Evolutionary conservation across 257 asterid species (phyloP).

Genomic region (Nicotiana knightiana): DNA sequence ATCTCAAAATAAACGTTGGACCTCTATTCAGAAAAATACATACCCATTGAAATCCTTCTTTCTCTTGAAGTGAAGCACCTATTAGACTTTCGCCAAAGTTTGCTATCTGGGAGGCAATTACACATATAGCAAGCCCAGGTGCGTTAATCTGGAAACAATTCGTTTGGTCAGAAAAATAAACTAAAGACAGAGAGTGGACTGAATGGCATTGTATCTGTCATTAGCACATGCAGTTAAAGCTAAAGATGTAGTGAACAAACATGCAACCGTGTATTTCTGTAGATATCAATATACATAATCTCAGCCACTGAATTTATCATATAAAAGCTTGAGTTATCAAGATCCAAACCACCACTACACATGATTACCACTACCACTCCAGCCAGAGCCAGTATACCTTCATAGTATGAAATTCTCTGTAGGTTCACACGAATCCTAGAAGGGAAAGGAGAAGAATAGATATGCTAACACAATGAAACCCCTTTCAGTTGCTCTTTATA

Average conservation of each 20-base stretch:
- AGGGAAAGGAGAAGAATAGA: not conserved
- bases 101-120: conserved; percentile 92
- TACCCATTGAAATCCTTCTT: conserved; percentile 56
- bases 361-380: not conserved
- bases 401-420: not conserved
- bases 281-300: not conserved
- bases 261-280: not conserved
- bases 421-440: not conserved
- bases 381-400: not conserved
- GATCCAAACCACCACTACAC: not conserved
- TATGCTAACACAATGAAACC: not conserved
- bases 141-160: conserved; percentile 40
- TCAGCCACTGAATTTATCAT: not conserved
- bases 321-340: not conserved
- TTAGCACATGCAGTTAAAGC: not conserved
- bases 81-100: conserved; percentile 91
- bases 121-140: conserved; percentile 53
- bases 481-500: not conserved
- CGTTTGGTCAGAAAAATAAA: conserved; percentile 4
- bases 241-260: not conserved
- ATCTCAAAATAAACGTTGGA: not conserved
- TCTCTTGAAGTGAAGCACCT: conserved; percentile 67
- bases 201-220: not conserved
- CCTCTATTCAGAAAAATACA: not conserved
- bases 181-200: not conserved